Evolutionary conservation across 2,329 filamentous ascomycete genomes (phyloP), one percentile per base, ranked within the genome.

Genomic region (Pseudocercospora macadamiae): DNA sequence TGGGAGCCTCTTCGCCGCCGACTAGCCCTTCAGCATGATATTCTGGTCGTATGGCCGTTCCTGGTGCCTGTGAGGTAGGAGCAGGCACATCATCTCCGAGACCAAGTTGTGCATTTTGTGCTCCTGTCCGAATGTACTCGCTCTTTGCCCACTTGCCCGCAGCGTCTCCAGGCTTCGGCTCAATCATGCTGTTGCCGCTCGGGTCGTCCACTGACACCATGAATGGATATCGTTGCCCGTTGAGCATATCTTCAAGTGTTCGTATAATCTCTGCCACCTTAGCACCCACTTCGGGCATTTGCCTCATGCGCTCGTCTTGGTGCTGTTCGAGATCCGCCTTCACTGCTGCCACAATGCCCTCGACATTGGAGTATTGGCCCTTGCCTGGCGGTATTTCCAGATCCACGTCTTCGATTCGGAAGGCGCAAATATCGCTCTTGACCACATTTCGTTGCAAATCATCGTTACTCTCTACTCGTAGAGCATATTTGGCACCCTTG

Each of bases 181-280:
- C 89, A 69, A 99, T 96, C 83, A 93, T 97, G 2, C 92, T 96
- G 81, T 99, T 99, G 55, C 95, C 95, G 0, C 93, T 90, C 2
- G 91, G 89, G 73, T 99, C 95, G 73, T 99, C 92, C 48, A 97
- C 81, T 37, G 86, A 89, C 49, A 99, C 77, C 51, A 91, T 89
- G 82, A 99, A 97, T 21, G 95, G 95, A 72, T 96, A 93, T 5
- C 83, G 82, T 25, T 88, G 82, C 51, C 92, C 90, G 2, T 84
- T 83, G 8, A 96, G 77, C 86, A 97, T 96, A 55, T 88, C 84
- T 59, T 85, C 83, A 12, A 92, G 83, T 66, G 87, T 89, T 44
- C 83, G 75, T 61, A 97, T 88, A 52, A 97, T 84, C 49, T 86
- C 86, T 61, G 87, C 86, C 19, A 99, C 81, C 74, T 96, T 93